phyloP scores from a whole-genome alignment of 129 eudicot genomes.

The Flaveria ramosissima region DNA sequence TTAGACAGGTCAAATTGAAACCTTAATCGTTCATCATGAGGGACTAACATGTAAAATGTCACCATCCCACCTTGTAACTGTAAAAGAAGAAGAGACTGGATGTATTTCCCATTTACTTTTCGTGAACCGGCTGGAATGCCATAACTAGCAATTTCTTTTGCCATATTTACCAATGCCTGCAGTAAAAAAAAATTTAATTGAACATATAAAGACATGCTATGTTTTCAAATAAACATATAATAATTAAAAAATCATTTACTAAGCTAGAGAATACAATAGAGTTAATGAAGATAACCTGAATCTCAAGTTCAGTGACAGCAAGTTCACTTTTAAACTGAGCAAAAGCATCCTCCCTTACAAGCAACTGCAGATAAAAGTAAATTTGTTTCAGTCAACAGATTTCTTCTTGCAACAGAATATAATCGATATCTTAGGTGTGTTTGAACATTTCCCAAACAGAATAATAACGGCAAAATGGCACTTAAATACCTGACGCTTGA shows the following conservation, averaged over 20 bases:
- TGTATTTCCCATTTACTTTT: constrained; percentile 80
- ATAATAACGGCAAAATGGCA: neutral
- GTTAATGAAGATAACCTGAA: constrained; percentile 47
- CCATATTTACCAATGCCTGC: constrained; percentile 76
- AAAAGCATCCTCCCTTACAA: constrained; percentile 65
- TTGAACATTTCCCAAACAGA: constrained; percentile 5
- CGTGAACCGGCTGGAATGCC: constrained; percentile 73
- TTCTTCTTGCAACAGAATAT: constrained; percentile 11
- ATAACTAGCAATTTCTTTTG: constrained; percentile 75
- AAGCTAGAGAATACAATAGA: constrained; percentile 1
- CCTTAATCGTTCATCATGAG: neutral
- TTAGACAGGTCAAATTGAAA: constrained; percentile 15
- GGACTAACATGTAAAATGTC: constrained; percentile 1
- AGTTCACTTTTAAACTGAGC: constrained; percentile 74
- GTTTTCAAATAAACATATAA: constrained; percentile 1
- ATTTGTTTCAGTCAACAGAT: constrained; percentile 22
- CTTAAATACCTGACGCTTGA: constrained; percentile 78
- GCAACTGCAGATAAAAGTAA: constrained; percentile 50
- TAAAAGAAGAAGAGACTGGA: constrained; percentile 77
- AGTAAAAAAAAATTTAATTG: constrained; percentile 5
- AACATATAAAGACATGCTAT: neutral
- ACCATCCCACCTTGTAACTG: constrained; percentile 64
- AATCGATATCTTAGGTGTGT: neutral
- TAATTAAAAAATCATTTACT: neutral
- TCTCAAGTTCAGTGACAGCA: constrained; percentile 64